Percentiles rank a stretch among this genome's conserved stretches.
These are phyloP conservation scores for Podaxis sp. DNA, from an alignment of 768 basidiomycete genomes.

Conservation along the genomic window DNA sequence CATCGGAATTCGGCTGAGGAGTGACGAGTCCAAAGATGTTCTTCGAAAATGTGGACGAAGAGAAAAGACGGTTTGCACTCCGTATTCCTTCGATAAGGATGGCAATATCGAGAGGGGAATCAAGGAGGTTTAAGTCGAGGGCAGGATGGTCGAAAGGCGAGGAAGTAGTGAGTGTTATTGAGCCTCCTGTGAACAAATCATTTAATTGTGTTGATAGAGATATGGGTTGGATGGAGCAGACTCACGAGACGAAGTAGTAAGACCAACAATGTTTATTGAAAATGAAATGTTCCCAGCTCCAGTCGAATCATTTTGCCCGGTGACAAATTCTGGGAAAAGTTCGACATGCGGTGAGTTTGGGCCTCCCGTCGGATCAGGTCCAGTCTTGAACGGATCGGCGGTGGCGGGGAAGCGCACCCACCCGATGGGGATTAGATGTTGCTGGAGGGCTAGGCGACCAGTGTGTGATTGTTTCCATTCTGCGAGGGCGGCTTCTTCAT, in stretches of 20 bases:
- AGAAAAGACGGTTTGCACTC: background rate
- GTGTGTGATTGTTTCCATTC: background rate
- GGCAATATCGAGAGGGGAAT: background rate
- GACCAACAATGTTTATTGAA: background rate
- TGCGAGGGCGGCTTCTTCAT: background rate
- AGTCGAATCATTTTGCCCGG: background rate
- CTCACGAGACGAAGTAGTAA: background rate
- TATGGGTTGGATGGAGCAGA: background rate
- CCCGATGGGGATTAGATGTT: background rate
- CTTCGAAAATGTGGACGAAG: background rate
- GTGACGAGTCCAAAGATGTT: background rate
- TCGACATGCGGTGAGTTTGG: background rate
- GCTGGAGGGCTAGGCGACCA: background rate
- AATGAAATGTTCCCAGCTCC: background rate
- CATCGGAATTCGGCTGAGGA: background rate
- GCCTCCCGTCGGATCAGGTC: background rate
- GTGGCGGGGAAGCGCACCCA: background rate
- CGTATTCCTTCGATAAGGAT: background rate
- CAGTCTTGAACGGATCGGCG: background rate
- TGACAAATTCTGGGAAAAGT: background rate
- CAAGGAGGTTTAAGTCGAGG: constrained; percentile 8
- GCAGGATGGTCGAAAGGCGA: constrained; percentile 17
- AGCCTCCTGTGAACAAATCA: constrained; percentile 11
- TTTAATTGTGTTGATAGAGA: background rate
- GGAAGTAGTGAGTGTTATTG: constrained; percentile 15